phyloP scores from a whole-genome alignment of 2,329 filamentous ascomycete genomes.

The Hypoxylon sp. region DNA sequence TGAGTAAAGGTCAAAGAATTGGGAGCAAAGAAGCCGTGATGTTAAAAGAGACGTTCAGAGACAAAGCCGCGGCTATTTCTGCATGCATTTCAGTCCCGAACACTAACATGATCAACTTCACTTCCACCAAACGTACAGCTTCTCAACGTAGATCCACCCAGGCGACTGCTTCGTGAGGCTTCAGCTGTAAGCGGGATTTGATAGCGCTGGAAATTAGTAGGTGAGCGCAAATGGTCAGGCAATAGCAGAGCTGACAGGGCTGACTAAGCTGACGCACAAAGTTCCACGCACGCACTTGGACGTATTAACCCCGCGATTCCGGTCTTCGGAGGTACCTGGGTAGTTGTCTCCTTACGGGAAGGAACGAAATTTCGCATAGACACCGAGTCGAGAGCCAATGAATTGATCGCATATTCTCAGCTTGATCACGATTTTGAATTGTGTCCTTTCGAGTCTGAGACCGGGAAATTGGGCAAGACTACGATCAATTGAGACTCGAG shows the following conservation, averaged over 20 bases:
- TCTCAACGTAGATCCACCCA: background rate
- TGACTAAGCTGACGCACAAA: slow-evolving; percentile 34
- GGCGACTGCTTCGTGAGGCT: background rate
- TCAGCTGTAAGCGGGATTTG: background rate
- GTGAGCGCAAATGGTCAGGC: background rate
- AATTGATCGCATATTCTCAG: slow-evolving; percentile 26
- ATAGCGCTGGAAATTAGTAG: background rate
- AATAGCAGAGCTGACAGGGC: background rate
- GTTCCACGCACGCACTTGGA: slow-evolving; percentile 7
- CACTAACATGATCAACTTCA: background rate
- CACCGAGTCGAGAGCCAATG: slow-evolving; percentile 31
- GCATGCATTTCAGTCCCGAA: slow-evolving; percentile 2
- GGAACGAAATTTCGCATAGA: slow-evolving; percentile 23
- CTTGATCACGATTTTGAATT: slow-evolving; percentile 7
- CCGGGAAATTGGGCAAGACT: background rate
- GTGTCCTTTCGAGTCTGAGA: background rate
- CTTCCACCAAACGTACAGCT: background rate
- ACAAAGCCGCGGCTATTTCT: slow-evolving; percentile 20
- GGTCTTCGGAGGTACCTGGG: slow-evolving; percentile 31
- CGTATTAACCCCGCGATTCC: slow-evolving; percentile 38
- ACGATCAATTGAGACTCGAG: slow-evolving; percentile 17
- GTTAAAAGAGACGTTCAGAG: slow-evolving; percentile 15
- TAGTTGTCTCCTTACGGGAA: background rate
- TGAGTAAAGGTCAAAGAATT: slow-evolving; percentile 14
- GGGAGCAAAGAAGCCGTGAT: slow-evolving; percentile 5